These are phyloP conservation scores for Scheffersomyces coipomensis DNA, from an alignment of 805 yeast species.

Conservation along the genomic window DNA sequence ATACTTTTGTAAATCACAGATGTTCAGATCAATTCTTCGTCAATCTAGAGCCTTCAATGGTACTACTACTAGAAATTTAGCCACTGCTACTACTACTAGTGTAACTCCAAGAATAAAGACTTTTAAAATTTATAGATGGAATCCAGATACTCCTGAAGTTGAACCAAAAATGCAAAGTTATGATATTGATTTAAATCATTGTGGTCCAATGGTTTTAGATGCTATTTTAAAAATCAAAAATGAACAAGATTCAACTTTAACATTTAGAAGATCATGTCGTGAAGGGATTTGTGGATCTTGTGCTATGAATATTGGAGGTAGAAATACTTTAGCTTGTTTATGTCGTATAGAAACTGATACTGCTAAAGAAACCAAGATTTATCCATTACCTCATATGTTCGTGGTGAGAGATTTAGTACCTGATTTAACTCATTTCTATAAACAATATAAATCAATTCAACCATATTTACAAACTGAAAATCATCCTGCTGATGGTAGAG, in stretches of 20 bases:
- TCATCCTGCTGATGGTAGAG: slow-evolving; percentile 86
- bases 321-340: slow-evolving; percentile 94
- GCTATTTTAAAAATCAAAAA: slow-evolving; percentile 92
- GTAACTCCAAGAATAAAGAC: slow-evolving; percentile 64
- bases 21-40: slow-evolving; percentile 9
- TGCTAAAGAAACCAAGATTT: slow-evolving; percentile 76
- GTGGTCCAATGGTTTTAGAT: slow-evolving; percentile 98
- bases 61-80: slow-evolving; percentile 30
- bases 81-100: slow-evolving; percentile 50
- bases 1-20: neutral
- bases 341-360: slow-evolving; percentile 87
- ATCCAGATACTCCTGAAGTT: slow-evolving; percentile 91
- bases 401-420: slow-evolving; percentile 97
- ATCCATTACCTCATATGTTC: slow-evolving; percentile 98
- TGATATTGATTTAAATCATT: slow-evolving; percentile 79
- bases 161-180: slow-evolving; percentile 86
- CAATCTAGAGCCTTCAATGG: slow-evolving; percentile 4
- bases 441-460: slow-evolving; percentile 97
- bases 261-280: slow-evolving; percentile 97
- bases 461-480: slow-evolving; percentile 87
- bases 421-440: slow-evolving; percentile 94
- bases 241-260: slow-evolving; percentile 93
- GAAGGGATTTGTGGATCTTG: slow-evolving; percentile 99
- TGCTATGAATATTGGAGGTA: slow-evolving; percentile 99
- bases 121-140: slow-evolving; percentile 96